These are phyloP conservation scores for Mycena latifolia DNA, from an alignment of 768 basidiomycete genomes.

Conservation along the genomic window DNA sequence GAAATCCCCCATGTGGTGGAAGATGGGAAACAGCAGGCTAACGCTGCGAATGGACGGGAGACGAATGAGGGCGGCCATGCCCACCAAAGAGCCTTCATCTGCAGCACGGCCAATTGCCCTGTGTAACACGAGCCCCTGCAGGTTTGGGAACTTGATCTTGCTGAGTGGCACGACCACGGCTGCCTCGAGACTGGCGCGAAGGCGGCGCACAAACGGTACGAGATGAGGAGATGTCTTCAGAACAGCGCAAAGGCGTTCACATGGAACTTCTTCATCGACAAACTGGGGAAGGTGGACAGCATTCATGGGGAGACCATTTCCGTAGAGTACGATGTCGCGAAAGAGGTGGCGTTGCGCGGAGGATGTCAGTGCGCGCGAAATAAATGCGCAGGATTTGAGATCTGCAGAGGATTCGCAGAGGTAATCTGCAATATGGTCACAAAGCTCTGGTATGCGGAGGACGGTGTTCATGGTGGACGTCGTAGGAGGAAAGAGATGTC, in stretches of 20 bases:
- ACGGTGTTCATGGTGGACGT: no score
- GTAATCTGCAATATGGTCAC: neutral
- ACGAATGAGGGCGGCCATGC: no score
- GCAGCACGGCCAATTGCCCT: no score
- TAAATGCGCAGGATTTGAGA: neutral
- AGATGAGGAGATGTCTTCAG: neutral
- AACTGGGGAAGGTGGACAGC: neutral
- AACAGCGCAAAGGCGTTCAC: neutral
- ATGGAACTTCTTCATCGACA: neutral
- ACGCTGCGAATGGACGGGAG: no score
- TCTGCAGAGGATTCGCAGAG: neutral
- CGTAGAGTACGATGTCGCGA: neutral
- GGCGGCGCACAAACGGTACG: neutral
- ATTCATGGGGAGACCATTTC: neutral
- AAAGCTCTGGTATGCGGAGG: neutral
- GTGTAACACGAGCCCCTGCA: neutral
- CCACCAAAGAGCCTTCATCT: no score
- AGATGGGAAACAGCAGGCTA: no score
- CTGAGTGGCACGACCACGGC: neutral
- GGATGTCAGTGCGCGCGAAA: no score
- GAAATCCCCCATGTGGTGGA: no score
- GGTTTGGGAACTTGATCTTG: neutral
- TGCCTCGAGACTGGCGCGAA: neutral
- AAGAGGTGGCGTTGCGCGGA: neutral
- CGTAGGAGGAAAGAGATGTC: no score